Evolutionary conservation across 2,329 filamentous ascomycete genomes (phyloP).

Genomic region (Aspergillus sp.): DNA sequence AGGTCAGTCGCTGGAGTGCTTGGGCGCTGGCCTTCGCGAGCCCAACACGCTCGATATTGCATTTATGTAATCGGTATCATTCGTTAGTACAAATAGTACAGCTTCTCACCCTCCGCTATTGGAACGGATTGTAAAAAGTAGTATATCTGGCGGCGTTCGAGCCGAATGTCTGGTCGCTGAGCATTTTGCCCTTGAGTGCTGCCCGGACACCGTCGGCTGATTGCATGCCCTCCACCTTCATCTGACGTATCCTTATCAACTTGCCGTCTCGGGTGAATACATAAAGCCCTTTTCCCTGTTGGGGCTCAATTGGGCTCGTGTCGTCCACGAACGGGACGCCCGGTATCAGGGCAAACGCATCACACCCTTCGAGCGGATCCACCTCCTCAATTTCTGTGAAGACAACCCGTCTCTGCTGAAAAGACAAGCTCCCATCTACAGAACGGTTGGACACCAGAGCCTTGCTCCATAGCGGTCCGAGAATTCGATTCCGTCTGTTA

Average conservation of each 20-base stretch:
- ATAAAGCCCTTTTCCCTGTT: slow-evolving; percentile 21
- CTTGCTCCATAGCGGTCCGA: slow-evolving; percentile 58
- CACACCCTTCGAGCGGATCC: slow-evolving; percentile 15
- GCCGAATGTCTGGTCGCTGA: slow-evolving; percentile 21
- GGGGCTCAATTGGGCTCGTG: slow-evolving; percentile 16
- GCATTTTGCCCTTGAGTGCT: slow-evolving; percentile 32
- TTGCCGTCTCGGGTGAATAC: slow-evolving; percentile 30
- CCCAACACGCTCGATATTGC: background rate
- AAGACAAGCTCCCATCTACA: slow-evolving; percentile 10
- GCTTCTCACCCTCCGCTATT: slow-evolving; percentile 8
- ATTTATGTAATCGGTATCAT: slow-evolving; percentile 11
- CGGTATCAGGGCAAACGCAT: slow-evolving; percentile 20
- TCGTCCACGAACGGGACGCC: slow-evolving; percentile 29
- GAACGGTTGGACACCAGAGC: slow-evolving; percentile 17
- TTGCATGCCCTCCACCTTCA: slow-evolving; percentile 33
- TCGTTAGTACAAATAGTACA: slow-evolving; percentile 11
- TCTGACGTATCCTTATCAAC: slow-evolving; percentile 25
- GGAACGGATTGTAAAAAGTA: slow-evolving; percentile 27
- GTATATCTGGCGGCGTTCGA: slow-evolving; percentile 17
- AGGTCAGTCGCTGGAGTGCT: slow-evolving; percentile 5
- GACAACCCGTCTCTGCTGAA: slow-evolving; percentile 28
- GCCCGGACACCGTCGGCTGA: slow-evolving; percentile 26
- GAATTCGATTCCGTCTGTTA: slow-evolving; percentile 46
- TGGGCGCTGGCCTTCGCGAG: background rate
- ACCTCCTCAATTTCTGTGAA: slow-evolving; percentile 28